Conservation (phyloP, 2,329 filamentous ascomycete genomes). For the Hymenoscyphus infarciens region DNA sequence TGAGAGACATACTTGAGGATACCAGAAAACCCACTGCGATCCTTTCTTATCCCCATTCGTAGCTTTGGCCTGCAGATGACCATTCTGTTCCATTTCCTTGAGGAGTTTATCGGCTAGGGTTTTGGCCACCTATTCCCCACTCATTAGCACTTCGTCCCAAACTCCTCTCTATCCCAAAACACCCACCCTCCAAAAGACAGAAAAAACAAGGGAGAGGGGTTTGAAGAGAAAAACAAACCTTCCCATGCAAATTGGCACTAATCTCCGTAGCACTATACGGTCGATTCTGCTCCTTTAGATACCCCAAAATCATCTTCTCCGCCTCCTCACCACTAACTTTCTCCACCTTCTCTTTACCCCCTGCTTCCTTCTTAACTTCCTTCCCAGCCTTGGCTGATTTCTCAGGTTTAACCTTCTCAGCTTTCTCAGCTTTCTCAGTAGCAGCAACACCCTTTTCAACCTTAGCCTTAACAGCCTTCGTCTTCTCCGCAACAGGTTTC, state of each 20-base stretch:
- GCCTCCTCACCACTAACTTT: conserved; percentile 34
- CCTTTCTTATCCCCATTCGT: conserved; percentile 33
- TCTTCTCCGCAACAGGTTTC: conserved; percentile 8
- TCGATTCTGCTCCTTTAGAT: conserved; percentile 39
- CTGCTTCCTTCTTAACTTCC: conserved; percentile 19
- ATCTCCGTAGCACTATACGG: conserved; percentile 49
- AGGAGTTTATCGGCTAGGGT: conserved; percentile 57
- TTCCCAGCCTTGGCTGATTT: conserved; percentile 5
- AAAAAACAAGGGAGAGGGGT: not conserved
- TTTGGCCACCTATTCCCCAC: conserved; percentile 31
- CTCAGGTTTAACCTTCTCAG: conserved; percentile 11
- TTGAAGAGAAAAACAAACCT: conserved; percentile 34
- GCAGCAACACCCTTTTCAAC: conserved; percentile 4
- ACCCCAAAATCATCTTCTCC: conserved; percentile 35
- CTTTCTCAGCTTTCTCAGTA: conserved; percentile 12
- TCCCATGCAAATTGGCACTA: conserved; percentile 59
- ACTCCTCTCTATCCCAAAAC: too few species aligned
- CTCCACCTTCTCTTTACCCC: conserved; percentile 33
- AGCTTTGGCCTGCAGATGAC: conserved; percentile 51
- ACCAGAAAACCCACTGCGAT: conserved; percentile 36
- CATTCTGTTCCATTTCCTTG: conserved; percentile 59
- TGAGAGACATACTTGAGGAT: conserved; percentile 32
- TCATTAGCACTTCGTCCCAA: conserved; percentile 15
- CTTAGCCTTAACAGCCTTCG: conserved; percentile 10
- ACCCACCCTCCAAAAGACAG: too few species aligned